phyloP scores from a whole-genome alignment of 2,329 filamentous ascomycete genomes.

The Graphium sp. region DNA sequence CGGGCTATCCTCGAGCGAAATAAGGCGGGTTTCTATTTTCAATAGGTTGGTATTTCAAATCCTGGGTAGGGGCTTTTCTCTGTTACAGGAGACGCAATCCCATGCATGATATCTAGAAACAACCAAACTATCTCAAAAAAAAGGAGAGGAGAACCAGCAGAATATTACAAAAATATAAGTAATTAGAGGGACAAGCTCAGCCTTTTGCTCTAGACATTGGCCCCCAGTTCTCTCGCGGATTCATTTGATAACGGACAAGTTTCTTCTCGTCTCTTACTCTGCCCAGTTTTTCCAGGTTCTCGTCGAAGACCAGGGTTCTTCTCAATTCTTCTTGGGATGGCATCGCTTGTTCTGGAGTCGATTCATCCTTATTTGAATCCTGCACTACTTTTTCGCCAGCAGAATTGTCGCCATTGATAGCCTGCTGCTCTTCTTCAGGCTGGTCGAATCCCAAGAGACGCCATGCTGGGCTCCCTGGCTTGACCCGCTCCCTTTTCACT shows the following conservation, averaged over 20 bases:
- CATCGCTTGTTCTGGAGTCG: conserved; percentile 5
- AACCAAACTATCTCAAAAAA: background rate
- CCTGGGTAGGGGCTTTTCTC: too few species aligned
- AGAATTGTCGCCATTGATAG: conserved; percentile 4
- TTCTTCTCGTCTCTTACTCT: conserved; percentile 49
- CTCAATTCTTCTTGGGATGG: conserved; percentile 23
- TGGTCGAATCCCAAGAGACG: conserved; percentile 42
- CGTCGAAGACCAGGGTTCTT: conserved; percentile 57
- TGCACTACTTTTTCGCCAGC: conserved; percentile 8
- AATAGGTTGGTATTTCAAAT: too few species aligned
- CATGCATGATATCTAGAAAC: too few species aligned
- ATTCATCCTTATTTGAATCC: conserved; percentile 6
- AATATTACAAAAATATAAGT: background rate
- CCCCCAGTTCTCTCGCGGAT: conserved; percentile 87
- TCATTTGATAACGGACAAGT: conserved; percentile 74
- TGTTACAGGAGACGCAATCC: too few species aligned
- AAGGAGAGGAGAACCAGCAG: too few species aligned
- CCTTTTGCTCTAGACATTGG: conserved; percentile 49
- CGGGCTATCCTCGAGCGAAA: too few species aligned
- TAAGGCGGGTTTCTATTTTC: too few species aligned
- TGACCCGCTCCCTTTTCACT: conserved; percentile 56
- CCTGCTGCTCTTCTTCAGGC: conserved; percentile 10
- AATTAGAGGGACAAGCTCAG: conserved; percentile 10
- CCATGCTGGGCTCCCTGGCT: conserved; percentile 53
- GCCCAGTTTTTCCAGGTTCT: conserved; percentile 58